phyloP scores from a whole-genome alignment of 495 filamentous ascomycete species.

The Astrothelium macrocarpum region DNA sequence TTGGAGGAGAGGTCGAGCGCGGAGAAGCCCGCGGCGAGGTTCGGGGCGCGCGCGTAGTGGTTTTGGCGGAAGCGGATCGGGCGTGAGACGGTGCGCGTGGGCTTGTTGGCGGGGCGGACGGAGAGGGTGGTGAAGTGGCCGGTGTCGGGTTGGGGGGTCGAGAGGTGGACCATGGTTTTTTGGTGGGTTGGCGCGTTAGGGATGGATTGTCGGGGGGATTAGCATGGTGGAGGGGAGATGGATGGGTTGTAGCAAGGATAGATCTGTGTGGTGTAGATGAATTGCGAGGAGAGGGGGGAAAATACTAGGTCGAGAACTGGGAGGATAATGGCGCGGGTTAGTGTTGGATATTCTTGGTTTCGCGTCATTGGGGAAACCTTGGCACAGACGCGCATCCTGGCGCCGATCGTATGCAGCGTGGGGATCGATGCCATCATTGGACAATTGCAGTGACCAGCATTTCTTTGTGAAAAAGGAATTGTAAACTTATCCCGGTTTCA shows the following conservation, averaged over 20 bases:
- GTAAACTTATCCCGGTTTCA: too few species aligned
- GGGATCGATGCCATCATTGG: neutral
- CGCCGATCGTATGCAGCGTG: neutral
- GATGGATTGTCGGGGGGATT: neutral
- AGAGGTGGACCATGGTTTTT: conserved; percentile 13
- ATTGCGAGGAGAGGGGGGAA: too few species aligned
- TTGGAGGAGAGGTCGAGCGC: conserved; percentile 13
- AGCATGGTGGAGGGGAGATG: neutral
- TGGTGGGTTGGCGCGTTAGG: neutral
- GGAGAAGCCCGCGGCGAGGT: conserved; percentile 17
- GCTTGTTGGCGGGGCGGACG: conserved; percentile 5
- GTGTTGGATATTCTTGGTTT: neutral
- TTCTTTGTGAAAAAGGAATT: neutral
- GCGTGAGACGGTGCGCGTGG: conserved; percentile 9
- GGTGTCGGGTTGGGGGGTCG: conserved; percentile 7
- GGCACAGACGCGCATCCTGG: neutral
- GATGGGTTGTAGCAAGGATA: neutral
- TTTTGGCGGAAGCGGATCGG: conserved; percentile 12
- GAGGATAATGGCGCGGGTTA: neutral
- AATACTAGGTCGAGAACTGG: neutral
- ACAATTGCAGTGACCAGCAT: too few species aligned
- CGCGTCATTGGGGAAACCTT: neutral
- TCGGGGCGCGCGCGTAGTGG: conserved; percentile 15
- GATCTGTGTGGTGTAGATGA: too few species aligned
- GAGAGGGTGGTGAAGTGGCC: conserved; percentile 17